Evolutionary conservation across 306 rosid genomes (phyloP).

Genomic region (Benincasa hispida): DNA sequence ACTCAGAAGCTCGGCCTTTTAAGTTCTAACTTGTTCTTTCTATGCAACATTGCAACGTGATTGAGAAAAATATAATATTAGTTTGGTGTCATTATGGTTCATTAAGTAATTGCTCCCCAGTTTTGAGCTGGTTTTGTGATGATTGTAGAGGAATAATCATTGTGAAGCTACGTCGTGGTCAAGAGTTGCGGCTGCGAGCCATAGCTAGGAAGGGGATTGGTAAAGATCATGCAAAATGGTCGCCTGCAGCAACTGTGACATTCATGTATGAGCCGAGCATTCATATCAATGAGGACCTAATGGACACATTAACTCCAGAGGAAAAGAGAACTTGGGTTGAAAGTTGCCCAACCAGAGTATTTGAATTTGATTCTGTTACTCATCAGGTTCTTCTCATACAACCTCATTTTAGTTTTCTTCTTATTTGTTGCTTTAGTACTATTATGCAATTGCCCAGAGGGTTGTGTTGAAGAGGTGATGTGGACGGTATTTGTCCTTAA

Average conservation of each 20-base stretch:
- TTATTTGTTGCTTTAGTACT: not conserved
- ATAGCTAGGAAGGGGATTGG: constrained; percentile 96
- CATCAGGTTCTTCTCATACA: constrained; percentile 49
- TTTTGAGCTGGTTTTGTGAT: constrained; percentile 7
- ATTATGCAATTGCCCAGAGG: not conserved
- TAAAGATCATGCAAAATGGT: constrained; percentile 98
- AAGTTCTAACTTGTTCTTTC: not conserved
- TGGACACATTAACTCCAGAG: constrained; percentile 68
- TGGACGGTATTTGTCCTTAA: not conserved
- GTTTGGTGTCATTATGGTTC: not conserved
- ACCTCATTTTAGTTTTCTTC: not conserved
- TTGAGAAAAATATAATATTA: not conserved
- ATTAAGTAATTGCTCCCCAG: not conserved
- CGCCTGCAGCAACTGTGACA: constrained; percentile 92
- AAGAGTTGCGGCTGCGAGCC: constrained; percentile 90
- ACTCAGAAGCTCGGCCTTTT: not conserved
- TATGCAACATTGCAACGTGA: not conserved
- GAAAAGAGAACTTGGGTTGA: constrained; percentile 82
- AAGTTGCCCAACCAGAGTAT: constrained; percentile 80
- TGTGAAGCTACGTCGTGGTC: constrained; percentile 82
- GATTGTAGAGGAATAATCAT: constrained; percentile 71
- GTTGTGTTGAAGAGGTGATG: not conserved
- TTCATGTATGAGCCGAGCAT: constrained; percentile 93
- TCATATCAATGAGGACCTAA: constrained; percentile 77
- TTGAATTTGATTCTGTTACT: constrained; percentile 57